phyloP scores from a whole-genome alignment of 371 early-diverging fungal genomes.

The Nematocida homosporus region DNA sequence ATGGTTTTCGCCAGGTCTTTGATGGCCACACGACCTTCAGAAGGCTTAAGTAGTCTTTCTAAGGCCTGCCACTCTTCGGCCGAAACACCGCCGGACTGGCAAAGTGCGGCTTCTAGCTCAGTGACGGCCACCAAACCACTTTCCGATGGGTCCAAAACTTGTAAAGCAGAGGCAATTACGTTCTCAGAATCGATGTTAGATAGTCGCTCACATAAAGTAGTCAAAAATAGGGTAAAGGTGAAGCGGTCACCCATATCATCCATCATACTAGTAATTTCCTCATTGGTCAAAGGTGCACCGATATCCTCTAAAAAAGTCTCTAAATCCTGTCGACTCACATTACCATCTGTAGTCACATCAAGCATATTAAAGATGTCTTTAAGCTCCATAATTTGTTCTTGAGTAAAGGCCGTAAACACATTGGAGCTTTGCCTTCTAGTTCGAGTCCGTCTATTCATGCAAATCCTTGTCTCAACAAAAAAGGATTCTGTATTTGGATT shows the following conservation, averaged over 20 bases:
- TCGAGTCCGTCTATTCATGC: conserved; percentile 60
- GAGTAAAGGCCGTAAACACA: conserved; percentile 94
- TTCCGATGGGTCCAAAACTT: conserved; percentile 73
- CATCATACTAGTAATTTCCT: conserved; percentile 81
- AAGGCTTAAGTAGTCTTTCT: conserved; percentile 41
- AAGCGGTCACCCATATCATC: conserved; percentile 74
- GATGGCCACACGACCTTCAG: conserved; percentile 13
- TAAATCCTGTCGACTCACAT: conserved; percentile 78
- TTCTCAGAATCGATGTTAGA: conserved; percentile 79
- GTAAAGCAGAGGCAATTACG: conserved; percentile 77
- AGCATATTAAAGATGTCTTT: conserved; percentile 86
- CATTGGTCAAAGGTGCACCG: conserved; percentile 73
- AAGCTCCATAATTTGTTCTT: conserved; percentile 84
- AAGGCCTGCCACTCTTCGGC: conserved; percentile 35
- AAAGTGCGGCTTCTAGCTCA: conserved; percentile 31
- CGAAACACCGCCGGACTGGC: not conserved
- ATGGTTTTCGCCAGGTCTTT: conserved; percentile 22
- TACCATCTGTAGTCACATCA: conserved; percentile 80
- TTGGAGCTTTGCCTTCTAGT: conserved; percentile 77
- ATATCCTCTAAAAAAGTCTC: conserved; percentile 76
- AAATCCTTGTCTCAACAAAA: too few relatives aligned
- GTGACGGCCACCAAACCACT: conserved; percentile 7
- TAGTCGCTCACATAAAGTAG: conserved; percentile 83
- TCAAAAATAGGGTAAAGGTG: conserved; percentile 84
- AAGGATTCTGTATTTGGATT: conserved; percentile 44